Evolutionary conservation across 2,329 filamentous ascomycete species (phyloP), one percentile per base, ranked within the genome.

Genomic region (Xylaria sp.): DNA sequence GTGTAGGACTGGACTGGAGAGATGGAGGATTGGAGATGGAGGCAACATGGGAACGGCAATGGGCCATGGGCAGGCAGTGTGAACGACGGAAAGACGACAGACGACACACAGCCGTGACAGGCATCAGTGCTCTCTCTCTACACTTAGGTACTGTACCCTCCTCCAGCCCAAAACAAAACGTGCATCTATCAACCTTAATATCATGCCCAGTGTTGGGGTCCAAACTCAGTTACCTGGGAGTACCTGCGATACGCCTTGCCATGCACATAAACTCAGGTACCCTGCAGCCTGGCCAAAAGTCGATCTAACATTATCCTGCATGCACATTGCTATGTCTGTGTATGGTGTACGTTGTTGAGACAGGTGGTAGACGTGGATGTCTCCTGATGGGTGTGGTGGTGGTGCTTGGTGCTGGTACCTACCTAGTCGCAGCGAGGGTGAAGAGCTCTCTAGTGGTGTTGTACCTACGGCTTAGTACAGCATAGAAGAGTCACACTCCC

Each of bases 401-500:
- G 61, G 55, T 60, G 65, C 39, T 61, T 74, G 73, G 69, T 74
- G 71, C 71, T 68, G 72, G 48, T 17, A 14, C 4, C 5, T 42
- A 42, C 36, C 14, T 14, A 17, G 39, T 8, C 17, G 39, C 12
- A 42, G 39, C 12, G 39, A 42, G 11, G 39, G 39, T 42, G 9
- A 27, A 42, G 39, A 42, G 39, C 14, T 42, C 14, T 42, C 39
- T 74, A 72, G 74, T 76, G 74, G 73, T 75, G 74, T 74, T 68
- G 74, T 73, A 58, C 60, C 45, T 68, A 27, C 24, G 2, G 2
- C 24, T 27, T 27, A 69, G 11, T 68, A n/a, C n/a, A n/a, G n/a
- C n/a, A n/a, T n/a, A 69, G 11, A 74, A 60, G 74, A 77, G 76
- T 77, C 76, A 77, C 76, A 76, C 72, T 71, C 36, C 57, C 65